These are phyloP conservation scores for Malus domestica DNA, from an alignment of 306 rosid species.

Conservation along the genomic window ASM211411v1 NC_041795.1:33820001-33820500, in stretches of 20 bases:
- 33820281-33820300: neutral
- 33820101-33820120: neutral
- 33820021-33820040: neutral
- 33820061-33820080: neutral
- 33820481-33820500: too few relatives aligned
- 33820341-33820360: too few relatives aligned
- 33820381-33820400: too few relatives aligned
- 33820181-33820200: neutral
- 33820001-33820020: neutral
- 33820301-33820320: neutral
- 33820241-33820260: neutral
- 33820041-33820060: neutral
- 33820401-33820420: too few relatives aligned
- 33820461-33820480: too few relatives aligned
- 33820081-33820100: neutral
- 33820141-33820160: neutral
- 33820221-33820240: neutral
- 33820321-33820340: too few relatives aligned
- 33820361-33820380: too few relatives aligned
- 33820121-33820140: too few relatives aligned
- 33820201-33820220: conserved; percentile 3
- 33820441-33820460: too few relatives aligned
- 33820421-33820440: too few relatives aligned
- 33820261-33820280: neutral
- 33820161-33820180: neutral